A percentile compares a stretch with the other conserved stretches of the same genome.
These are phyloP conservation scores for Colletotrichum sp. DNA, from an alignment of 2,329 filamentous ascomycete species.

Conservation along the genomic window DNA sequence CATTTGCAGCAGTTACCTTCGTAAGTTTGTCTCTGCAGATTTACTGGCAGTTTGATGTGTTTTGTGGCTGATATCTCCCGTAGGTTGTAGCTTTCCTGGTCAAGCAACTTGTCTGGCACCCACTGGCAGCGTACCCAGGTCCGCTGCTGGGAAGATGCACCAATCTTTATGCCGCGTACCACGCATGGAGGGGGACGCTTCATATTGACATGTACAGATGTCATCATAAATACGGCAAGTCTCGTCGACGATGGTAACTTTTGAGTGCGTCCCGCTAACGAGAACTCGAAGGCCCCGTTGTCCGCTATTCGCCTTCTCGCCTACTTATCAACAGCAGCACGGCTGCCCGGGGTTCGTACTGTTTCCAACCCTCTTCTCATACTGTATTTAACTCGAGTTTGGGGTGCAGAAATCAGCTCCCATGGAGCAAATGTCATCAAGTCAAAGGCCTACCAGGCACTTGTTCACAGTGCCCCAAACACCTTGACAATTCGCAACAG, in stretches of 20 bases:
- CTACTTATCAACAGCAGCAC: slow-evolving; percentile 19
- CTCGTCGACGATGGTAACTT: no score
- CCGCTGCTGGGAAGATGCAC: background rate
- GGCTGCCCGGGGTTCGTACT: slow-evolving; percentile 9
- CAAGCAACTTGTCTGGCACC: slow-evolving; percentile 1
- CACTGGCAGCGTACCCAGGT: background rate
- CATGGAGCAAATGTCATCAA: slow-evolving; percentile 20
- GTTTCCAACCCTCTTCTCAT: no score
- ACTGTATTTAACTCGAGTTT: background rate
- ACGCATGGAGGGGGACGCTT: slow-evolving; percentile 39
- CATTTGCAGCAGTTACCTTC: background rate
- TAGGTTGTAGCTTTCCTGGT: background rate
- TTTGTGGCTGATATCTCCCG: background rate
- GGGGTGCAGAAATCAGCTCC: slow-evolving; percentile 17
- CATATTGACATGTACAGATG: slow-evolving; percentile 37
- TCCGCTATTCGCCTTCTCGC: slow-evolving; percentile 35
- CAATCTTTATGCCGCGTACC: slow-evolving; percentile 31
- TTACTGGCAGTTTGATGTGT: background rate
- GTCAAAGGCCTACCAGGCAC: slow-evolving; percentile 19
- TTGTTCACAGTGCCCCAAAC: slow-evolving; percentile 18
- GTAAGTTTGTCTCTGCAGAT: background rate
- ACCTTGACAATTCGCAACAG: background rate
- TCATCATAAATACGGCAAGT: slow-evolving; percentile 37
- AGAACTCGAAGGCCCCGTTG: background rate
- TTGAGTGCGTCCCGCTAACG: background rate